phyloP scores from a whole-genome alignment of 2,329 filamentous ascomycete genomes.

The Stylonectria norvegica region DNA sequence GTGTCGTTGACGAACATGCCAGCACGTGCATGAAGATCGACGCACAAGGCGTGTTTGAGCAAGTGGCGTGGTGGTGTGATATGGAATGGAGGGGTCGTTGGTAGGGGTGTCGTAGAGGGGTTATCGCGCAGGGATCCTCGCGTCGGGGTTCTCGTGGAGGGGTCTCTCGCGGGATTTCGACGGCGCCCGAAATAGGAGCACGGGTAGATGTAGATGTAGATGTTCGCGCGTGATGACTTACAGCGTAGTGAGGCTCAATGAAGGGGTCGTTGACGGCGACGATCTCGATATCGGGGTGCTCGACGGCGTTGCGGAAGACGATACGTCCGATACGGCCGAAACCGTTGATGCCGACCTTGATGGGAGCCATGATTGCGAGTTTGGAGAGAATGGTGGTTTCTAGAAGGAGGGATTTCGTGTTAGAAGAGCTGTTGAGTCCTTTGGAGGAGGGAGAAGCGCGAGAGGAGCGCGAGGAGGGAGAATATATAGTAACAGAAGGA shows the following conservation, averaged over 20 bases:
- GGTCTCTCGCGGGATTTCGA: too few relatives aligned
- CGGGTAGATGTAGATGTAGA: slow-evolving; percentile 1
- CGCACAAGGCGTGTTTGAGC: neutral
- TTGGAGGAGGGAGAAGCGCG: neutral
- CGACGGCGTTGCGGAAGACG: slow-evolving; percentile 95
- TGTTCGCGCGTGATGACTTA: slow-evolving; percentile 52
- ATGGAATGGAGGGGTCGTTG: slow-evolving; percentile 11
- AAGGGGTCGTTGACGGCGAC: slow-evolving; percentile 99
- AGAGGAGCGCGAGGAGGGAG: slow-evolving; percentile 4
- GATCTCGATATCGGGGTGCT: slow-evolving; percentile 85
- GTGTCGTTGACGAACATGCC: neutral
- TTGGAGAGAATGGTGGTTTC: slow-evolving; percentile 13
- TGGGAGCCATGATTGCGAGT: slow-evolving; percentile 41
- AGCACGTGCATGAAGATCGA: neutral
- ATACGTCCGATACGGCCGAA: slow-evolving; percentile 99
- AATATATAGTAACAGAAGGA: slow-evolving; percentile 9
- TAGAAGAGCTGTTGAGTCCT: slow-evolving; percentile 10
- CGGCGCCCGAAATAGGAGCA: too few relatives aligned
- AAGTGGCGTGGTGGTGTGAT: neutral
- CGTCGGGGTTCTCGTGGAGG: too few relatives aligned
- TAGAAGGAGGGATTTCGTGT: slow-evolving; percentile 5
- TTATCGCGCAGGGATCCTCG: neutral
- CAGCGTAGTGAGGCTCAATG: slow-evolving; percentile 96
- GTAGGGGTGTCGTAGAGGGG: slow-evolving; percentile 1
- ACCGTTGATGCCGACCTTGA: slow-evolving; percentile 96